Conservation (phyloP, 2,329 filamentous ascomycete genomes). For the Pseudodiploospora longispora region DNA sequence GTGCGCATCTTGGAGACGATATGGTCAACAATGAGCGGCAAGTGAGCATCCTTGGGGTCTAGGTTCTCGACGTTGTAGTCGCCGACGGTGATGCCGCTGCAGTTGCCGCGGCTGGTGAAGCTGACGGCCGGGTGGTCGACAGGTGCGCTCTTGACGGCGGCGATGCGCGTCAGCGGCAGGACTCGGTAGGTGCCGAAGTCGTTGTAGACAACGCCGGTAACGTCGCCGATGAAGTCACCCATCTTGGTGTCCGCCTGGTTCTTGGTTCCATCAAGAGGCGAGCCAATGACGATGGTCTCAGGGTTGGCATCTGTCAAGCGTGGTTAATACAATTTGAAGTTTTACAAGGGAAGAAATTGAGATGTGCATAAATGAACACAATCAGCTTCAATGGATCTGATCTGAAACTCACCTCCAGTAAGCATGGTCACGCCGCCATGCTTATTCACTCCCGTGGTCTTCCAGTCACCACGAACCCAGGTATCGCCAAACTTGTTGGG, state of each 20-base stretch:
- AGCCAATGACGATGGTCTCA: slow-evolving; percentile 57
- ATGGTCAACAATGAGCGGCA: slow-evolving; percentile 53
- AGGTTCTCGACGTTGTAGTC: slow-evolving; percentile 68
- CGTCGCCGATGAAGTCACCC: slow-evolving; percentile 55
- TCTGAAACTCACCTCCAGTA: slow-evolving; percentile 36
- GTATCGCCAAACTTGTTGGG: slow-evolving; percentile 60
- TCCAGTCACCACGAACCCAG: slow-evolving; percentile 61
- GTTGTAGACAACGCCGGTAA: slow-evolving; percentile 61
- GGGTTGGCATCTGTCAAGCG: slow-evolving; percentile 54
- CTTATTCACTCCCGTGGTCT: slow-evolving; percentile 51
- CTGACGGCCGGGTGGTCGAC: slow-evolving; percentile 40
- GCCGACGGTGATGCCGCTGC: slow-evolving; percentile 54
- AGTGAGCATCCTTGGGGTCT: slow-evolving; percentile 43
- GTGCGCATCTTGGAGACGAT: slow-evolving; percentile 56
- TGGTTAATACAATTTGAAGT: slow-evolving; percentile 2
- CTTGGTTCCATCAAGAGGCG: slow-evolving; percentile 54
- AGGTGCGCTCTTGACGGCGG: slow-evolving; percentile 37
- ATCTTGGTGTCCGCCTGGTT: slow-evolving; percentile 54
- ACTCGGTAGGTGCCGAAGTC: slow-evolving; percentile 63
- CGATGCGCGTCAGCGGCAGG: slow-evolving; percentile 52
- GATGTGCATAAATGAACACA: no score
- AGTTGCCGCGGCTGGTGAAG: slow-evolving; percentile 47
- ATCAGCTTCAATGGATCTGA: no score
- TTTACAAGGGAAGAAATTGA: background rate
- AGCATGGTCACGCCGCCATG: slow-evolving; percentile 59